phyloP scores from a whole-genome alignment of 257 asterid genomes.

The Paraleonurus japonicus region DNA sequence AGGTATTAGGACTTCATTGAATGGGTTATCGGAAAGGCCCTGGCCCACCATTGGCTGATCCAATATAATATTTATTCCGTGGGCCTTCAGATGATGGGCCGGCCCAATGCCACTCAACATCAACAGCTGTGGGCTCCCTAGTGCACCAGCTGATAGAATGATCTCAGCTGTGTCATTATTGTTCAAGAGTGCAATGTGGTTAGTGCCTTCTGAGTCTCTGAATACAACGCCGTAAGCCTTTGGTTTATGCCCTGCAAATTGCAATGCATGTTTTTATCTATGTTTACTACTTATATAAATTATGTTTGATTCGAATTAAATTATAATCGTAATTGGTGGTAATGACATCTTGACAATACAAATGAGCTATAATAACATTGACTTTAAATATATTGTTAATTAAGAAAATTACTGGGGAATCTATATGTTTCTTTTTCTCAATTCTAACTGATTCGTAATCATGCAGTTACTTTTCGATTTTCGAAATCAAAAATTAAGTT shows the following conservation, averaged over 20 bases:
- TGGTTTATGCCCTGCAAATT: slow-evolving; percentile 34
- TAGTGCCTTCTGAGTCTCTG: slow-evolving; percentile 41
- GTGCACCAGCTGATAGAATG: slow-evolving; percentile 69
- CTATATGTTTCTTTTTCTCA: no score
- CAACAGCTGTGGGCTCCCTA: slow-evolving; percentile 82
- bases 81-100: slow-evolving; percentile 28
- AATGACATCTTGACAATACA: no score
- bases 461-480: no score
- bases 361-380: no score
- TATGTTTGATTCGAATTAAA: no score
- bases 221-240: slow-evolving; percentile 57
- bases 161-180: slow-evolving; percentile 43
- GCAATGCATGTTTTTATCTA: no score
- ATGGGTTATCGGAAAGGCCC: slow-evolving; percentile 81
- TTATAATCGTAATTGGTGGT: no score
- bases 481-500: no score
- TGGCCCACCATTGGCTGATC: slow-evolving; percentile 69
- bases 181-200: slow-evolving; percentile 53
- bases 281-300: no score
- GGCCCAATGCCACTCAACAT: slow-evolving; percentile 77
- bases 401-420: no score
- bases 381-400: no score
- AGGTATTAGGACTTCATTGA: slow-evolving; percentile 54
- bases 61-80: slow-evolving; percentile 15
- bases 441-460: no score